These are phyloP conservation scores for Ganoderma leucocontextum DNA, from an alignment of 1,284 basidiomycete genomes.

Conservation along the genomic window DNA sequence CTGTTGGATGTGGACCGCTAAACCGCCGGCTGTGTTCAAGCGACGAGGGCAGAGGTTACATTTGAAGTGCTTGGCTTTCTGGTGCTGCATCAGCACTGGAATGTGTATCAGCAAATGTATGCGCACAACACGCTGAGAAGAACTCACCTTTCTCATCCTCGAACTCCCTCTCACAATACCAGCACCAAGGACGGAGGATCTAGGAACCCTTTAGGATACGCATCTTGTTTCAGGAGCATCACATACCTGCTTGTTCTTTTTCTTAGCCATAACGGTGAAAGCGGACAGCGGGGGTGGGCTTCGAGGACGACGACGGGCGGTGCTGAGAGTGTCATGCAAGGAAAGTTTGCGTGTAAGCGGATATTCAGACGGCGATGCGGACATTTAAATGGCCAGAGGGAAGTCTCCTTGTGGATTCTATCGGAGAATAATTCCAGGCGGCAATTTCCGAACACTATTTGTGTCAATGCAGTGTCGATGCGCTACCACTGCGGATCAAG, in stretches of 20 bases:
- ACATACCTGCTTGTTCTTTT: conserved; percentile 81
- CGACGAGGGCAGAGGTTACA: conserved; percentile 95
- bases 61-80: conserved; percentile 99
- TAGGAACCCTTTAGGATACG: conserved; percentile 42
- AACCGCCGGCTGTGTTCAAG: conserved; percentile 95
- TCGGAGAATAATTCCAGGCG: conserved; percentile 4
- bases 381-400: neutral
- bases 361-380: conserved; percentile 2
- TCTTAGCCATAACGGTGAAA: conserved; percentile 70
- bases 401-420: neutral
- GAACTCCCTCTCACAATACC: conserved; percentile 99
- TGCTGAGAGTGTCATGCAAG: conserved; percentile 20
- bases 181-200: conserved; percentile 94
- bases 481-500: neutral
- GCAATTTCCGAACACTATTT: neutral
- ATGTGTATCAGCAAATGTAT: conserved; percentile 9
- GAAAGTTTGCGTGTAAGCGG: conserved; percentile 19
- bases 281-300: neutral
- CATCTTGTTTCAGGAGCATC: neutral
- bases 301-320: conserved; percentile 4
- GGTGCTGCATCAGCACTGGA: conserved; percentile 96
- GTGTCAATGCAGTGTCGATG: neutral
- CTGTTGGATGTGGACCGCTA: conserved; percentile 98
- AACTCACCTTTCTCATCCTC: conserved; percentile 92
- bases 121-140: neutral